Evolutionary conservation across 163 green algal species (phyloP), one percentile per base, ranked within the genome.

Genomic region (Scenedesmus sp.): DNA sequence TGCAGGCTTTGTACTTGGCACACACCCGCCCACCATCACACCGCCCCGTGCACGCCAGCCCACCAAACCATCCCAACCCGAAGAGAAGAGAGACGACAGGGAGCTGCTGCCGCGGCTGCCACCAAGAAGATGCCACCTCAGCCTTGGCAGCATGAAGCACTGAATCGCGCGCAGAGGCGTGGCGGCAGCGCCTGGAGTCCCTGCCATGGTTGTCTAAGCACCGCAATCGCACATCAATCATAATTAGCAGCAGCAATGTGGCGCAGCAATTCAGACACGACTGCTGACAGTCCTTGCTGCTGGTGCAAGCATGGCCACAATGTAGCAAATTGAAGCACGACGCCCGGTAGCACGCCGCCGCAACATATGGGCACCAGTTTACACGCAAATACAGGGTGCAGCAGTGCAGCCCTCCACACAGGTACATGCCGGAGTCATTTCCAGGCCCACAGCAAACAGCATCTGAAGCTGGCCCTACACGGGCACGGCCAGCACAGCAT

Each of bases 331-430:
- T 30, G 40, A 72, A 76, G 65, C 30, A 40, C 37, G 65, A 76
- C 65, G 30, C 65, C 65, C 4, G 16, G 65, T 18, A 37, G 30
- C 65, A 40, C 65, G 65, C 30, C 6, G 18, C 15, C 15, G 30
- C 30, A 10, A 40, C 16, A 0, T 20, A 76, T 76, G 65, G 37
- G 65, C 65, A 76, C 65, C 65, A 76, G 65, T 76, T 26, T 76
- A 76, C 65, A 76, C 30, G 65, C 65, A 76, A 76, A 76, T 76
- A 76, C 65, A 76, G 65, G 65, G 30, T 40, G 65, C 65, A 76
- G 40, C 40, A 30, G 65, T 40, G 65, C 65, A 1, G 65, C 65
- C 65, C 30, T 40, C 24, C 2, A 76, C 65, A 76, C 65, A 40
- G 65, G 65, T 76, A 76, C 65, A 76, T 76, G 30, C 65, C 40